Base-by-base conservation (phyloP, 306 rosid genomes). In the Aeschynomene evenia region DNA sequence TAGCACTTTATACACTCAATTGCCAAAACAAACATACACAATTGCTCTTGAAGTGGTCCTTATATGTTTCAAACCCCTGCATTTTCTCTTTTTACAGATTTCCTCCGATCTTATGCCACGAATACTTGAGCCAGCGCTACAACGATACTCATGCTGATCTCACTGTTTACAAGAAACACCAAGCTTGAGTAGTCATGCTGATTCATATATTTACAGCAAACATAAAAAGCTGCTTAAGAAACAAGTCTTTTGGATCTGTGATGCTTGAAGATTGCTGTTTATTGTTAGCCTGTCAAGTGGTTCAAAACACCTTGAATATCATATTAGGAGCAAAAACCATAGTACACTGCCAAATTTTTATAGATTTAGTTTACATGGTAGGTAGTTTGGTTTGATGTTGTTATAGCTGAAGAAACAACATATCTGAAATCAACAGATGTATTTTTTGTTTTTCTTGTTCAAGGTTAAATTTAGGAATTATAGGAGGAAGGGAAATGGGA, bases 41-140 rank as follows among this genome's bases (percentile, higher is more conserved):
- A 2, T 42, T 15, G 42, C 40, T 37, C 3, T 22, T 65, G 23
- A 10, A 4, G n/a, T 31, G 51, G 43, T 14, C 2, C 26, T 43
- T 51, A 6, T 18, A 29, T 29, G n/a, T 56, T 22, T 56, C 12
- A 64, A 31, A 50, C 39, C 68, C 28, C 21, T 61, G 14, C 48
- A 49, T 36, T 59, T 48, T 22, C 28, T 24, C 2, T 43, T 43
- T 45, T 72, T 56, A 13, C 61, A 92, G 96, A 85, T 92, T 81
- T 83, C 91, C 86, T 55, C 92, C 98, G 23, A 83, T 89, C 81
- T 72, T 82, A 72, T 92, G 85, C 57, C 60, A 18, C 18, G 86
- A 82, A 12, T 87, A 86, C 83, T 45, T 92, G 77, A 72, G 77
- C 28, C 95, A 87, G 68, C 92, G 92, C n/a, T 92, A 87, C 62